These are phyloP conservation scores for Phialophora chinensis DNA, from an alignment of 2,329 filamentous ascomycete species.

Conservation along the genomic window DNA sequence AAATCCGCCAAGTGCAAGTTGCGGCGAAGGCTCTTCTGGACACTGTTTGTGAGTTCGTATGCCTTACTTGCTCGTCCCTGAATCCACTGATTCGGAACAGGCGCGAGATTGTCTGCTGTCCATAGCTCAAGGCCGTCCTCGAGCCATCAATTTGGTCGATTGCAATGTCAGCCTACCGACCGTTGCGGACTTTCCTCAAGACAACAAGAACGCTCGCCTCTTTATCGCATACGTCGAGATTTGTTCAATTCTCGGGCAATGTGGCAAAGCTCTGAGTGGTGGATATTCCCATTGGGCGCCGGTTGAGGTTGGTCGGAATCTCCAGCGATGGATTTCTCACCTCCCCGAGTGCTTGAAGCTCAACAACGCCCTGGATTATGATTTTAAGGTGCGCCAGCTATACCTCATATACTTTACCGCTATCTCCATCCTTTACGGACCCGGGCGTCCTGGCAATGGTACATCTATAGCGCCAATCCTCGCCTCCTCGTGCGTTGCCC, in stretches of 20 bases:
- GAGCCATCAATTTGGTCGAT: slow-evolving; percentile 23
- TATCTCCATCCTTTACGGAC: slow-evolving; percentile 49
- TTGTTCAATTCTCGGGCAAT: slow-evolving; percentile 31
- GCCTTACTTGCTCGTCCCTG: no score
- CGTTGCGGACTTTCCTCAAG: slow-evolving; percentile 23
- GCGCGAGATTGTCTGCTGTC: no score
- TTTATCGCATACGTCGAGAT: slow-evolving; percentile 24
- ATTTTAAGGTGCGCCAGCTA: slow-evolving; percentile 51
- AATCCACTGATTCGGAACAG: no score
- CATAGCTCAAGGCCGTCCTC: no score
- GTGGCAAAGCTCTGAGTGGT: slow-evolving; percentile 26
- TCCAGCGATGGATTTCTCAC: slow-evolving; percentile 47
- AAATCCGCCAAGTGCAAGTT: slow-evolving; percentile 10
- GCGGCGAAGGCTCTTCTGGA: slow-evolving; percentile 30
- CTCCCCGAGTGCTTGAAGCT: slow-evolving; percentile 26
- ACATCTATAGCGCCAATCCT: slow-evolving; percentile 48
- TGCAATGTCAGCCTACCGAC: slow-evolving; percentile 22
- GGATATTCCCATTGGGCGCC: slow-evolving; percentile 32
- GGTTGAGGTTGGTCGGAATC: slow-evolving; percentile 39
- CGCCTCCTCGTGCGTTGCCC: slow-evolving; percentile 51
- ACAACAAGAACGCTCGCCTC: slow-evolving; percentile 21
- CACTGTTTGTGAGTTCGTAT: background rate
- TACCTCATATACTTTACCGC: slow-evolving; percentile 47
- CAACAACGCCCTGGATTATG: slow-evolving; percentile 38
- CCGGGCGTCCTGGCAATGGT: slow-evolving; percentile 35